These are phyloP conservation scores for Aureobasidium sp. DNA, from an alignment of 2,329 filamentous ascomycete genomes.

Conservation along the genomic window DNA sequence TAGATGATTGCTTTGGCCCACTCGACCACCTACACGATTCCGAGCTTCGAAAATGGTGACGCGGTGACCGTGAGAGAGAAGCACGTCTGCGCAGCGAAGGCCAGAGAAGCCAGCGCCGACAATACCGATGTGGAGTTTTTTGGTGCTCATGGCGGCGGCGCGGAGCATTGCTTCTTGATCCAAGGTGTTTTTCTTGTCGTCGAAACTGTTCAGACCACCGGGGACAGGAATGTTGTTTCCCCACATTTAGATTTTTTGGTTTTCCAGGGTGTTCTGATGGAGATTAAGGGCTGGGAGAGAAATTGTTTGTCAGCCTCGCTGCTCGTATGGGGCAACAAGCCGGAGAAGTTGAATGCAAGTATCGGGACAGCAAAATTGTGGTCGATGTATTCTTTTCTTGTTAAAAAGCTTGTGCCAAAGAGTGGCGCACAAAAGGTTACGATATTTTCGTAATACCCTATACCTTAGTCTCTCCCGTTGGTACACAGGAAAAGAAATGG, in stretches of 20 bases:
- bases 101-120: slow-evolving; percentile 65
- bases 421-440: too few relatives aligned
- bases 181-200: background rate
- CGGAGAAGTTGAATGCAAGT: background rate
- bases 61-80: slow-evolving; percentile 56
- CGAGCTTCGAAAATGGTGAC: slow-evolving; percentile 66
- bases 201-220: background rate
- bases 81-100: slow-evolving; percentile 61
- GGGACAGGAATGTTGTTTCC: slow-evolving; percentile 13
- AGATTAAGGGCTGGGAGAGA: background rate
- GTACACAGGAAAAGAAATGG: background rate
- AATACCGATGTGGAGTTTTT: slow-evolving; percentile 44
- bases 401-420: too few relatives aligned
- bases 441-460: too few relatives aligned
- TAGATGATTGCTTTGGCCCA: slow-evolving; percentile 39
- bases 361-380: background rate
- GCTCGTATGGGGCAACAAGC: background rate
- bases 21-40: slow-evolving; percentile 58
- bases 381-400: background rate
- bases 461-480: background rate
- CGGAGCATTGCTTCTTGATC: slow-evolving; percentile 10
- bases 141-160: background rate
- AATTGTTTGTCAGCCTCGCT: background rate
- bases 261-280: too few relatives aligned
- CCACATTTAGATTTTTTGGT: background rate